Percentiles rank a stretch among this genome's conserved stretches.
Conservation (phyloP, 1,284 basidiomycete genomes). For the Flammula alnicola region DNA sequence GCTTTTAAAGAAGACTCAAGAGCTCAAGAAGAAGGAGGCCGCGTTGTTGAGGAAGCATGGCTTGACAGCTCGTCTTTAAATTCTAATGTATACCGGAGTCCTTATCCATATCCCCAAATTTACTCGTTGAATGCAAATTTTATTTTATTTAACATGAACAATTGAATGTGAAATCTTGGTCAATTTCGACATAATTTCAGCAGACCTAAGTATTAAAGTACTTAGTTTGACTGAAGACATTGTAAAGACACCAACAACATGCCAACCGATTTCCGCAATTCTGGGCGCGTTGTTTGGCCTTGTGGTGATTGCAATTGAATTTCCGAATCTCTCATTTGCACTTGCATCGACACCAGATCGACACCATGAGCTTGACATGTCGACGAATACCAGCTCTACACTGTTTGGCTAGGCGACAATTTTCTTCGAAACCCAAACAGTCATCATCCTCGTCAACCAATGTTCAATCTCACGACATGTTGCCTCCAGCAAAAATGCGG, state of each 20-base stretch:
- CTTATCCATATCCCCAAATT: neutral
- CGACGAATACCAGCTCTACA: constrained; percentile 17
- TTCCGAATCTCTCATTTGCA: neutral
- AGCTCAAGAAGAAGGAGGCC: constrained; percentile 63
- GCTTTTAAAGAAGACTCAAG: constrained; percentile 56
- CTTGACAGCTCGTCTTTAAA: constrained; percentile 59
- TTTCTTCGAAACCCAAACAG: constrained; percentile 10
- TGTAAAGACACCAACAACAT: too few species aligned
- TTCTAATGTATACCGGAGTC: constrained; percentile 4
- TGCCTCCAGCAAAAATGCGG: constrained; percentile 67
- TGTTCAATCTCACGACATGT: constrained; percentile 32
- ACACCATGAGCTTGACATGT: constrained; percentile 22
- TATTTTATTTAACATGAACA: too few species aligned
- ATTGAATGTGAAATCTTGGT: too few species aligned
- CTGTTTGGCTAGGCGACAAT: constrained; percentile 14
- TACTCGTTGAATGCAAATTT: too few species aligned
- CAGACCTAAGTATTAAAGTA: too few species aligned
- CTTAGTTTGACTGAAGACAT: too few species aligned
- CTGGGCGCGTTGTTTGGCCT: too few species aligned
- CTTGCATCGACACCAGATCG: neutral
- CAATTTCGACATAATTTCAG: too few species aligned
- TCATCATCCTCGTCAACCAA: constrained; percentile 16
- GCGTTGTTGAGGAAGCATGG: constrained; percentile 61
- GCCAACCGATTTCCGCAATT: too few species aligned
- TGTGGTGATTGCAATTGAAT: too few species aligned